These are phyloP conservation scores for Penicillium sp. DNA, from an alignment of 2,329 filamentous ascomycete species.

Conservation along the genomic window DNA sequence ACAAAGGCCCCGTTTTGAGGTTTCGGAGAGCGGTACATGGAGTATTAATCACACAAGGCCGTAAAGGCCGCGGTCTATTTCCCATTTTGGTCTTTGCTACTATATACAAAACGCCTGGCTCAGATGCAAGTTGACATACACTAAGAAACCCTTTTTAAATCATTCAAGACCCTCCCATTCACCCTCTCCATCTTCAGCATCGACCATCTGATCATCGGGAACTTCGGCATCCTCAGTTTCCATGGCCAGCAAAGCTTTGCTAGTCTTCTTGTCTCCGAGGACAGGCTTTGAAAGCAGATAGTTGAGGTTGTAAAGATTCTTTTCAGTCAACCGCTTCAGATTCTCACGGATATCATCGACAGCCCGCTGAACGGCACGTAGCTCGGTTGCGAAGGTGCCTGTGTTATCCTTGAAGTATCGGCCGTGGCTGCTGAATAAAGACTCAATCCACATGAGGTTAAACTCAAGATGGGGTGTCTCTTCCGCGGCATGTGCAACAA, in stretches of 20 bases:
- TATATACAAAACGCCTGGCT: slow-evolving; percentile 25
- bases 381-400: slow-evolving; percentile 76
- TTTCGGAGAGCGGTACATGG: background rate
- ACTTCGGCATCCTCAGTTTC: slow-evolving; percentile 29
- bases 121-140: slow-evolving; percentile 32
- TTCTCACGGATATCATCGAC: slow-evolving; percentile 78
- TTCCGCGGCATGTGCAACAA: slow-evolving; percentile 83
- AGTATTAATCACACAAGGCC: slow-evolving; percentile 7
- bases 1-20: slow-evolving; percentile 8
- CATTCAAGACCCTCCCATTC: slow-evolving; percentile 57
- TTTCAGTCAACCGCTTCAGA: slow-evolving; percentile 76
- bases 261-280: slow-evolving; percentile 32
- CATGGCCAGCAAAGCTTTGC: slow-evolving; percentile 31
- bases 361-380: slow-evolving; percentile 78
- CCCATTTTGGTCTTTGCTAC: slow-evolving; percentile 20
- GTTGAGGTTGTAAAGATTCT: slow-evolving; percentile 85
- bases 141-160: slow-evolving; percentile 17
- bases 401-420: slow-evolving; percentile 79
- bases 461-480: slow-evolving; percentile 93
- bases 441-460: slow-evolving; percentile 88
- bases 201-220: slow-evolving; percentile 31
- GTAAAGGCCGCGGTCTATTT: slow-evolving; percentile 20
- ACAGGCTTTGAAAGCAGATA: slow-evolving; percentile 65
- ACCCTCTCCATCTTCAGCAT: slow-evolving; percentile 45
- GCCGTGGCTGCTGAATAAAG: slow-evolving; percentile 76